Base-by-base conservation (phyloP, 2,329 filamentous ascomycete species). In the Scorias spongiosa region DNA sequence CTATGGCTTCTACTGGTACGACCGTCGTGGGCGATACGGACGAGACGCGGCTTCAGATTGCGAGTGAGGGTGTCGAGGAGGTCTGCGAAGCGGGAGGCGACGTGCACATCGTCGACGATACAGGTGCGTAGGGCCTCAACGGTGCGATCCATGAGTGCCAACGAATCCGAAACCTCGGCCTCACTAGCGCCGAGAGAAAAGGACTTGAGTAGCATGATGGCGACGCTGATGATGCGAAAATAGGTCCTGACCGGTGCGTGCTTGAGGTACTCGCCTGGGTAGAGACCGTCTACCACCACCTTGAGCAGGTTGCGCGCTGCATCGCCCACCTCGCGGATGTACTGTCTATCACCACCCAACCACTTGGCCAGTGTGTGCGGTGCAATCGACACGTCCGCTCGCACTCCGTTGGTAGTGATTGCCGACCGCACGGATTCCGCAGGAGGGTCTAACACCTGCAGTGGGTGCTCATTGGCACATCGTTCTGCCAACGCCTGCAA, bases 401-500 rank as follows among this genome's bases (percentile, higher is more conserved):
- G 51, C 6, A 59, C 55, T 17, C 51, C 54, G 52, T 63, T 52
- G 53, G 58, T 59, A 39, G 55, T 61, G 41, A 60, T 61, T 30
- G 57, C 57, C 46, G 52, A 50, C 41, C 43, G 48, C 45, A 48
- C 64, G 44, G 54, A 49, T 32, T 58, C 53, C 9, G 51, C 46
- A 2, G 55, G 54, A n/a, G 40, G 41, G 38, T 49, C 46, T 5
- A 40, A 6, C 12, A 18, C 38, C 53, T 49, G n/a, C 50, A 46
- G 63, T 9, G 64, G 64, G 57, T 80, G 78, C 50, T 88, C 82
- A 48, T 75, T 87, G 6, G 86, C 89, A 64, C 85, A 94, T 47
- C 88, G 78, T 63, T 95, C 89, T 5, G 96, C 86, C 2, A 96
- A 87, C 17, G 91, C 91, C 64, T 98, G 91, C 2, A 98, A 69